A percentile compares a stretch with the other conserved stretches of the same genome.
Conservation (phyloP, 225 moss, liverwort and hornwort genomes). For the Anthoceros angustus region DNA sequence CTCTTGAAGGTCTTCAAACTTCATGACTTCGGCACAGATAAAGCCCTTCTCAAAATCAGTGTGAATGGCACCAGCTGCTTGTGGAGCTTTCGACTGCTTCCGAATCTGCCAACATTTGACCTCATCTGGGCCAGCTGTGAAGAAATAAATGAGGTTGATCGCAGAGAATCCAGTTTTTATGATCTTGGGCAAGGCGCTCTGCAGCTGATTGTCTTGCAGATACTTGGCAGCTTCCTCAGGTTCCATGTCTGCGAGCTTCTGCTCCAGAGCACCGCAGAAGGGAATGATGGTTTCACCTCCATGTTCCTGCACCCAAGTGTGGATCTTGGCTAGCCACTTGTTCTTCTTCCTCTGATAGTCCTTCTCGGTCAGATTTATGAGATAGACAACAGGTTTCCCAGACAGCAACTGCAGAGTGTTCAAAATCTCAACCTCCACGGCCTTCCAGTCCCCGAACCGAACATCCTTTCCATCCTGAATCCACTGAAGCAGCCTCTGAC, state of each 20-base stretch:
- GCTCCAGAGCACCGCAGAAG: conserved; percentile 84
- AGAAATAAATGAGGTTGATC: conserved; percentile 91
- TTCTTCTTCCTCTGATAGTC: conserved; percentile 99
- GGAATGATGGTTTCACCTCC: conserved; percentile 86
- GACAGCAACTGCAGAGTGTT: conserved; percentile 87
- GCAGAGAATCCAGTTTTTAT: conserved; percentile 95
- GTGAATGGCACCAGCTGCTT: conserved; percentile 95
- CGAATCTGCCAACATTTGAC: conserved; percentile 99
- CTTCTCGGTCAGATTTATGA: conserved; percentile 97
- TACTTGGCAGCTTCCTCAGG: conserved; percentile 59
- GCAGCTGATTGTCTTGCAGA: conserved; percentile 78
- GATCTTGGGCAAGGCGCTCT: conserved; percentile 90
- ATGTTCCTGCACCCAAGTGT: conserved; percentile 91
- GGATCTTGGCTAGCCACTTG: conserved; percentile 93
- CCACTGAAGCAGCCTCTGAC: conserved; percentile 64
- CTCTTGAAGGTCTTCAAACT: conserved; percentile 88
- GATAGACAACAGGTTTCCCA: conserved; percentile 83
- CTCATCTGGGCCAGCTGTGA: conserved; percentile 93
- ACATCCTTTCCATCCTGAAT: conserved; percentile 83
- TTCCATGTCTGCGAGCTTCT: conserved; percentile 68
- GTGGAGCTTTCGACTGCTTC: conserved; percentile 87
- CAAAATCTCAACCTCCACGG: conserved; percentile 81
- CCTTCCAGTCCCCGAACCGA: conserved; percentile 92
- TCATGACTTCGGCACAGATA: conserved; percentile 99
- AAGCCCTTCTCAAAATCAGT: conserved; percentile 97